Evolutionary conservation across 306 rosid genomes (phyloP).

Genomic region (Malus domestica): DNA sequence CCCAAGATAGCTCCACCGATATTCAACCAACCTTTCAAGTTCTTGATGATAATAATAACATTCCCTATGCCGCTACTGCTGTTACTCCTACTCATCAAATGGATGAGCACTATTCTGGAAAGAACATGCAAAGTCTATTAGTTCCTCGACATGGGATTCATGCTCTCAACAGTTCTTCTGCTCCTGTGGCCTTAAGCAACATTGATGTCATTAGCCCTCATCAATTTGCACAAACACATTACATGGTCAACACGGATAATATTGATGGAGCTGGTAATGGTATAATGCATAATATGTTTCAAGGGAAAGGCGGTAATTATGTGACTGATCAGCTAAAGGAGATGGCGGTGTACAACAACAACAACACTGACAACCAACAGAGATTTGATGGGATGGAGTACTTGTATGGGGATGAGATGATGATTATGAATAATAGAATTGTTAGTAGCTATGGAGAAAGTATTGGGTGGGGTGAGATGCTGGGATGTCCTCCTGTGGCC

Average conservation of each 20-base stretch:
- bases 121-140: not conserved
- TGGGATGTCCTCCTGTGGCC: slow-evolving; percentile 37
- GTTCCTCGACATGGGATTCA: not conserved
- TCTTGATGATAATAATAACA: not conserved
- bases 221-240: slow-evolving; percentile 24
- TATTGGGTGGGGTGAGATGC: slow-evolving; percentile 40
- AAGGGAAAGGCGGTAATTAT: slow-evolving; percentile 36
- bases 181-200: slow-evolving; percentile 16
- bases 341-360: slow-evolving; percentile 17
- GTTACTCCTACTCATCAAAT: slow-evolving; percentile 11
- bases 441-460: slow-evolving; percentile 1
- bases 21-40: slow-evolving; percentile 16
- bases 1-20: slow-evolving; percentile 12
- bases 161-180: slow-evolving; percentile 4
- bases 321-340: slow-evolving; percentile 24
- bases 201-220: not conserved
- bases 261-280: not conserved
- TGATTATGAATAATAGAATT: not conserved
- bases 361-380: slow-evolving; percentile 10
- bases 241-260: not conserved
- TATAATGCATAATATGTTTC: slow-evolving; percentile 17
- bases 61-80: not conserved
- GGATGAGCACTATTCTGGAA: slow-evolving; percentile 10
- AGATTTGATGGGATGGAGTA: slow-evolving; percentile 48
- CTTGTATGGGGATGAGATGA: slow-evolving; percentile 37